A percentile compares a stretch with the other conserved stretches of the same genome.
phyloP scores from a whole-genome alignment of 495 filamentous ascomycete species.

The Penicillium samsonianum region DNA sequence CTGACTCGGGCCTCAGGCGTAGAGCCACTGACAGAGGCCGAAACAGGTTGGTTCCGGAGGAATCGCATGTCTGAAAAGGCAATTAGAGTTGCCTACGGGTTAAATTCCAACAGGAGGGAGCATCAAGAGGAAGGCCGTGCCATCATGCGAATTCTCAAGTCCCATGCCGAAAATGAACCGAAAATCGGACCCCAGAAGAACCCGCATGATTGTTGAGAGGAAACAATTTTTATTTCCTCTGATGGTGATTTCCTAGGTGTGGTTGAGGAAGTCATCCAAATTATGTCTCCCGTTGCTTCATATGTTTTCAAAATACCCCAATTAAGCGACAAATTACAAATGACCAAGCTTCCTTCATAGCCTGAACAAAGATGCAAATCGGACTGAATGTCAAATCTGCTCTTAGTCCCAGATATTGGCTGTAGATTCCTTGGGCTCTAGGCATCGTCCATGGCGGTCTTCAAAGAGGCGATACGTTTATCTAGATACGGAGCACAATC shows the following conservation, averaged over 20 bases:
- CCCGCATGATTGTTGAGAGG: neutral
- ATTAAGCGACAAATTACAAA: neutral
- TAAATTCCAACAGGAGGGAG: neutral
- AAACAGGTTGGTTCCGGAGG: neutral
- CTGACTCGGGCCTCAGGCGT: neutral
- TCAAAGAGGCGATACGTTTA: neutral
- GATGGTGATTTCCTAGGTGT: neutral
- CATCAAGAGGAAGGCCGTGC: neutral
- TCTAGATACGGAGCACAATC: slow-evolving; percentile 31
- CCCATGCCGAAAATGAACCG: neutral
- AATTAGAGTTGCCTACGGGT: neutral
- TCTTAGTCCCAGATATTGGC: neutral
- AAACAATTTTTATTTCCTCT: neutral
- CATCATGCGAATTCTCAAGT: neutral
- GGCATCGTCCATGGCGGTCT: neutral
- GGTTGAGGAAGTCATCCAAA: neutral
- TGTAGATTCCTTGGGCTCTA: neutral
- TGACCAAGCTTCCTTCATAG: neutral
- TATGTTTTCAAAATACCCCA: neutral
- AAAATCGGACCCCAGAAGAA: neutral
- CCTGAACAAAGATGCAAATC: neutral
- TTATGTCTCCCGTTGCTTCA: neutral
- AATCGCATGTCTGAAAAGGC: neutral
- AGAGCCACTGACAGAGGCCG: neutral
- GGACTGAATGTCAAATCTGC: neutral